Base-by-base conservation (phyloP, 2,329 filamentous ascomycete species). In the Cryphonectria nitschkei region DNA sequence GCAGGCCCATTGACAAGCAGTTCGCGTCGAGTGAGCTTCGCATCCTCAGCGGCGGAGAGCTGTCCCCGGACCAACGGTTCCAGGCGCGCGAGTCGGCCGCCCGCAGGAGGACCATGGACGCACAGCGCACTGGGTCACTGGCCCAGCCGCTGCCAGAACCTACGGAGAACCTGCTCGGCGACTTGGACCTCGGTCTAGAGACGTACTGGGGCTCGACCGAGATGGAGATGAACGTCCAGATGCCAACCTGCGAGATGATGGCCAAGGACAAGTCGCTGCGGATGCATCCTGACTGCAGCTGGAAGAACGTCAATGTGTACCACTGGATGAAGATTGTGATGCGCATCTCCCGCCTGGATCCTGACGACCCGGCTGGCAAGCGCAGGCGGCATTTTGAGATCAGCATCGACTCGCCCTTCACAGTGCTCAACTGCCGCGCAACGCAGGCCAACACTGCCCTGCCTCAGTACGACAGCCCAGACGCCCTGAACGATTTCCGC, bases 271-370 rank as follows among this genome's bases (percentile, higher is more conserved):
- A 86, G 78, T 80, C 80, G 11, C 69, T 88, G 52, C 87, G 89
- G 72, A 82, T 98, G 71, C 92, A 97, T 79, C 95, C 95, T 68
- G 94, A 97, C 78, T 97, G 94, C 68, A 97, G 94, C 70, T 97
- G 95, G 85, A 92, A 94, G 77, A 97, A 97, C 74, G 95, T 97
- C 67, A 93, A 96, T 76, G 94, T 98, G 68, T 94, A 93, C 79
- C 95, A 98, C 79, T 97, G 94, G 94, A 97, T 98, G 80, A 97
- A 97, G 93, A 94, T 97, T 77, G 94, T 97, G 73, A 93, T 98
- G 89, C 92, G 95, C 67, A 90, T 98, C 63, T 97, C 94, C 41
- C 94, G 93, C 76, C 84, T 92, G 19, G 95, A 97, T 76, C 88
- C 90, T 54, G 89, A 91, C 14, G 93, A 97, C 76, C 90, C 94